phyloP scores from a whole-genome alignment of 2,329 filamentous ascomycete species.

The Elsinoe australis region DNA sequence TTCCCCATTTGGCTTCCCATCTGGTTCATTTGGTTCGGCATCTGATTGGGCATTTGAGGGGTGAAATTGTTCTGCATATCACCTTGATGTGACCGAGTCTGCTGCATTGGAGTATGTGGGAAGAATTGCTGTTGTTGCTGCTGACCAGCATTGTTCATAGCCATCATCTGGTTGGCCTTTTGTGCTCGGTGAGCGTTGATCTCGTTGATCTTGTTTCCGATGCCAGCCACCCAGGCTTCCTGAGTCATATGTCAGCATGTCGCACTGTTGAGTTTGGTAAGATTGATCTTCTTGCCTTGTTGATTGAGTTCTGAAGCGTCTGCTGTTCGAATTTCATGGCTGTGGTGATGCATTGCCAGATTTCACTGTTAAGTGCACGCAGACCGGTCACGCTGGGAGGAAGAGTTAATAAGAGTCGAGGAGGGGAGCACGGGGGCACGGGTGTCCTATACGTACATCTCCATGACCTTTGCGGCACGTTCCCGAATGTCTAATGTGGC shows the following conservation, averaged over 20 bases:
- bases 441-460: constrained; percentile 25
- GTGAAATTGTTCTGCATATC: constrained; percentile 39
- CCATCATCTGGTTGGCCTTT: constrained; percentile 17
- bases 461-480: constrained; percentile 27
- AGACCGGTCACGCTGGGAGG: constrained; percentile 18
- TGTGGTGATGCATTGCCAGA: constrained; percentile 15
- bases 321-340: constrained; percentile 19
- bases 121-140: constrained; percentile 31
- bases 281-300: constrained; percentile 18
- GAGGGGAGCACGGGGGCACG: not conserved
- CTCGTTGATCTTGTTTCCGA: constrained; percentile 19
- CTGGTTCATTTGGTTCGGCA: too few species aligned
- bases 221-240: constrained; percentile 18
- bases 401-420: constrained; percentile 16
- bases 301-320: constrained; percentile 13
- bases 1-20: constrained; percentile 23
- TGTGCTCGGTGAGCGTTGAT: constrained; percentile 15
- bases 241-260: too few species aligned
- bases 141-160: constrained; percentile 14
- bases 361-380: constrained; percentile 16
- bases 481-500: constrained; percentile 26
- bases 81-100: constrained; percentile 33
- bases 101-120: constrained; percentile 31
- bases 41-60: constrained; percentile 38
- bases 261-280: too few species aligned